Conservation (phyloP, 805 yeast genomes). For the Ogataea thermomethanolica region DNA sequence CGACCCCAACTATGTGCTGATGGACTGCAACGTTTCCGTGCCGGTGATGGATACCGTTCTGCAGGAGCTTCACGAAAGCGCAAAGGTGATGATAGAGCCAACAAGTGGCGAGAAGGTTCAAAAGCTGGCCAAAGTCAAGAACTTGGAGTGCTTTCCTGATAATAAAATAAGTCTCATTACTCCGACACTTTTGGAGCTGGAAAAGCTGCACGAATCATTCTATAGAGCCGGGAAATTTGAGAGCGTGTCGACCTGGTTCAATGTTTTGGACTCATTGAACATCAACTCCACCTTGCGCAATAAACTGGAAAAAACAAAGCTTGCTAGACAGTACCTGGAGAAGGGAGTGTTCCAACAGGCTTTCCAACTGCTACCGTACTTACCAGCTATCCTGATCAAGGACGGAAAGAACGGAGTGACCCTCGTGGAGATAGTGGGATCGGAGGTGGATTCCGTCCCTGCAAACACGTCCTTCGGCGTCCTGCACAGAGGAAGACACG, state of each 20-base stretch:
- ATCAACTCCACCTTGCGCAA: slow-evolving; percentile 45
- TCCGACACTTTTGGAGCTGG: slow-evolving; percentile 67
- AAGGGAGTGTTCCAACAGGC: slow-evolving; percentile 61
- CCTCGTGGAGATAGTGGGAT: slow-evolving; percentile 36
- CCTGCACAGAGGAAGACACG: slow-evolving; percentile 25
- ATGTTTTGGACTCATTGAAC: slow-evolving; percentile 58
- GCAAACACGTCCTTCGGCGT: slow-evolving; percentile 18
- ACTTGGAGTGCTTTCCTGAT: slow-evolving; percentile 46
- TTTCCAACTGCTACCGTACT: slow-evolving; percentile 68
- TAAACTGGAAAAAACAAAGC: slow-evolving; percentile 36
- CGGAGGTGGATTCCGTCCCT: slow-evolving; percentile 5
- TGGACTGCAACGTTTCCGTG: slow-evolving; percentile 66
- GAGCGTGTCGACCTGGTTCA: slow-evolving; percentile 69
- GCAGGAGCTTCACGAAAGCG: slow-evolving; percentile 17
- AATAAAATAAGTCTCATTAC: slow-evolving; percentile 48
- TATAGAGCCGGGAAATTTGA: slow-evolving; percentile 38
- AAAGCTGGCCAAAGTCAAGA: slow-evolving; percentile 37
- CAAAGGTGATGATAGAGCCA: slow-evolving; percentile 62
- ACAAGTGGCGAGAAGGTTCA: slow-evolving; percentile 66
- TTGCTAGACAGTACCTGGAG: slow-evolving; percentile 29
- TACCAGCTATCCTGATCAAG: slow-evolving; percentile 64
- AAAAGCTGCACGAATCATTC: slow-evolving; percentile 50
- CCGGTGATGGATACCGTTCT: slow-evolving; percentile 39
- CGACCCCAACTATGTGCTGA: slow-evolving; percentile 48
- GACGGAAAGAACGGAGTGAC: slow-evolving; percentile 65